A percentile compares a stretch with the other conserved stretches of the same genome.
Conservation (phyloP, 1,284 basidiomycete genomes). For the Psilocybe mexicana region DNA sequence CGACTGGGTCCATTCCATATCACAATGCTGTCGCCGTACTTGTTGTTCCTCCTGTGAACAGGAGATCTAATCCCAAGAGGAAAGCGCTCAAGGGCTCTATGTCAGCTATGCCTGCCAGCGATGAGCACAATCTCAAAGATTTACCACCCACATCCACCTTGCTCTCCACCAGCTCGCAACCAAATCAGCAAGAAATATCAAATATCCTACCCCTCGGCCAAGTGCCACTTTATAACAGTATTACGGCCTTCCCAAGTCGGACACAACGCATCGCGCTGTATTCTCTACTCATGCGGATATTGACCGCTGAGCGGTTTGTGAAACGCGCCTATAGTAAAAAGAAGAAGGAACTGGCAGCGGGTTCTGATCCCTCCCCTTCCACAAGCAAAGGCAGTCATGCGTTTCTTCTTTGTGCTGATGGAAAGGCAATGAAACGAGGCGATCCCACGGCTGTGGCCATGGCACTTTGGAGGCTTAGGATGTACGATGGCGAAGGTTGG, state of each 20-base stretch:
- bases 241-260: constrained; percentile 59
- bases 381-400: constrained; percentile 61
- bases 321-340: constrained; percentile 25
- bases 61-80: constrained; percentile 45
- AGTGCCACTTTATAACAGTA: constrained; percentile 67
- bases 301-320: constrained; percentile 46
- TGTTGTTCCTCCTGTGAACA: constrained; percentile 69
- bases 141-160: constrained; percentile 41
- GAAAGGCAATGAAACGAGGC: constrained; percentile 45
- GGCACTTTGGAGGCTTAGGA: constrained; percentile 72
- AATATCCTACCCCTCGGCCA: constrained; percentile 40
- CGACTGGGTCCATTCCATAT: constrained; percentile 48
- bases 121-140: constrained; percentile 21
- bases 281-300: constrained; percentile 45
- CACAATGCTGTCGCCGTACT: constrained; percentile 60
- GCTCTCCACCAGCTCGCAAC: constrained; percentile 27
- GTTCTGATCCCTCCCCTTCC: constrained; percentile 1
- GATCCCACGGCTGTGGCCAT: constrained; percentile 65
- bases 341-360: background rate
- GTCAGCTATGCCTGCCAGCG: constrained; percentile 40
- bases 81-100: constrained; percentile 42
- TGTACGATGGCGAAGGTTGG: constrained; percentile 65
- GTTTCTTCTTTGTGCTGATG: constrained; percentile 60
- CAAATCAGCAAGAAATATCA: constrained; percentile 24
- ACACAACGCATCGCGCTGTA: constrained; percentile 61